Conservation (phyloP, 2,329 filamentous ascomycete species). For the Neophaeococcomyces mojaviensis region DNA sequence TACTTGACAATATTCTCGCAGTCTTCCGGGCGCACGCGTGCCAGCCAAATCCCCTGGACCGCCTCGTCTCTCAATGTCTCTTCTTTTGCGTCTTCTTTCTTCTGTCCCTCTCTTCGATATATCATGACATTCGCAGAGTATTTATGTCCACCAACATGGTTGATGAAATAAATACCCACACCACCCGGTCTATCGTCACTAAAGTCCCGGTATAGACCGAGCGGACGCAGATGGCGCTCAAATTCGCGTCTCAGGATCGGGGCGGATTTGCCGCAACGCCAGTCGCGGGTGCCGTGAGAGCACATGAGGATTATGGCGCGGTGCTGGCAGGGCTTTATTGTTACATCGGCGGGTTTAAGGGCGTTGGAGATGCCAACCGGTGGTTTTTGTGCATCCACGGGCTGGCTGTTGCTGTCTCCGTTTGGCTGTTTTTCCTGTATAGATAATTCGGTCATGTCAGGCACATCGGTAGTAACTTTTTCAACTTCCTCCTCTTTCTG, state of each 20-base stretch:
- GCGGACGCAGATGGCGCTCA: slow-evolving; percentile 75
- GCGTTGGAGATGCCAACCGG: slow-evolving; percentile 4
- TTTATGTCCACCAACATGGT: slow-evolving; percentile 93
- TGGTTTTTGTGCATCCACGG: not conserved
- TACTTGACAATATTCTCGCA: slow-evolving; percentile 87
- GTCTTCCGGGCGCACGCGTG: slow-evolving; percentile 74
- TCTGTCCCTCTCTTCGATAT: slow-evolving; percentile 55
- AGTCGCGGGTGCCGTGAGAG: slow-evolving; percentile 80
- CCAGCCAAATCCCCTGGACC: slow-evolving; percentile 87
- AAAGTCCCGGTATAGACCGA: slow-evolving; percentile 78
- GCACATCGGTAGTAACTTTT: not conserved
- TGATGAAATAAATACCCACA: slow-evolving; percentile 93
- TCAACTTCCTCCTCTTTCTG: slow-evolving; percentile 2
- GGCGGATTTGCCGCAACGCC: slow-evolving; percentile 84
- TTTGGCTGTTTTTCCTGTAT: not conserved
- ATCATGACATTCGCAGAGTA: slow-evolving; percentile 92
- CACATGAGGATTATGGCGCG: slow-evolving; percentile 78
- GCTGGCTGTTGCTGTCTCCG: not conserved
- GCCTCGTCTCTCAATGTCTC: slow-evolving; percentile 46
- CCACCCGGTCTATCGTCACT: slow-evolving; percentile 85
- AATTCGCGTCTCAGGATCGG: slow-evolving; percentile 83
- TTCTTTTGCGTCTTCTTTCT: slow-evolving; percentile 30
- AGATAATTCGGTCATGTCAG: not conserved
- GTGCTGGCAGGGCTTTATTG: slow-evolving; percentile 61
- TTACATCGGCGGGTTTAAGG: slow-evolving; percentile 12